Evolutionary conservation across 2,329 filamentous ascomycete species (phyloP), one percentile per base, ranked within the genome.

Genomic region (Thielaviopsis ethacetica): DNA sequence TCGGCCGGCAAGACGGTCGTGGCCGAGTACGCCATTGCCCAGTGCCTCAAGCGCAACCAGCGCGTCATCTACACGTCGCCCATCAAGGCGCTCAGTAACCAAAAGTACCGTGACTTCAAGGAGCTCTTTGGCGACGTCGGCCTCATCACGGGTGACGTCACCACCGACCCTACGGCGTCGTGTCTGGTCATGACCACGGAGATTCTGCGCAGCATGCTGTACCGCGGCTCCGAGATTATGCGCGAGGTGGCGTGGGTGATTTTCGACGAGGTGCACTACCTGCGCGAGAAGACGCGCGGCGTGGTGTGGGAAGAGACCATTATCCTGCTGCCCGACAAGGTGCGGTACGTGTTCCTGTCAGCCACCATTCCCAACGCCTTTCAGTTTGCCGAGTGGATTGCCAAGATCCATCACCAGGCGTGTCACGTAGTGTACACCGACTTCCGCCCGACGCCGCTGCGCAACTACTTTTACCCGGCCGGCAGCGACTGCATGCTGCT

Each of bases 291-390:
- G 72, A 80, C 83, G 56, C 81, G 93, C 72, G 93, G 93, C 75
- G 93, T 98, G 0, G 93, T 98, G 2, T 98, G 93, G 93, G 93
- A 98, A 71, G 93, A 98, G 75, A 97, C 93, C 47, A 97, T 98
- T 68, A 98, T 98, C 67, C 79, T 98, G 64, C 78, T 98, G 30
- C 93, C 93, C 3, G 93, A 98, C 76, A 97, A 98, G 78, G 94
- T 98, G 65, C 87, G 90, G 73, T 98, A 97, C 68, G 94, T 98
- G 59, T 98, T 98, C 72, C 76, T 98, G 62, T 98, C 94, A 34
- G 93, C 93, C 63, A 98, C 94, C 1, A 98, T 98, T 63, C 93
- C 93, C 58, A 98, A 98, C 68, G 91, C 93, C 57, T 96, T 97
- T 81, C 93, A 98, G 71, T 98, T 98, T 67, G 93, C 93, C 65